phyloP scores from a whole-genome alignment of 257 asterid species.

The Ligustrum vulgare region DNA sequence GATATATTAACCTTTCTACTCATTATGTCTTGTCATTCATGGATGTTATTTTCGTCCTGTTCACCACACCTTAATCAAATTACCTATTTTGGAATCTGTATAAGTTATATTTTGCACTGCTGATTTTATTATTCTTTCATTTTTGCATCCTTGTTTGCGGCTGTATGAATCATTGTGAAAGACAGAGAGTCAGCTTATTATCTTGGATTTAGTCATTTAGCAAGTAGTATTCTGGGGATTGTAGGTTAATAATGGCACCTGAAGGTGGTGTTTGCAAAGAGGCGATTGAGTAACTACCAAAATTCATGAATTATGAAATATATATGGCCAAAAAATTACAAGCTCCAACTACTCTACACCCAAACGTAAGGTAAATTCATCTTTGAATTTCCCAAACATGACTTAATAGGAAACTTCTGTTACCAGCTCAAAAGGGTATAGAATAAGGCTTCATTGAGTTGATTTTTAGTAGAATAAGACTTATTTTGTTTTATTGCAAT shows the following conservation, averaged over 20 bases:
- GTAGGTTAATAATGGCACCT: constrained; percentile 54
- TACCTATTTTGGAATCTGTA: constrained; percentile 25
- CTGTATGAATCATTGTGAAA: constrained; percentile 20
- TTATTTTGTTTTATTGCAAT: too few relatives aligned
- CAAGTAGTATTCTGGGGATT: constrained; percentile 8
- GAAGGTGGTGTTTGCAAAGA: constrained; percentile 56
- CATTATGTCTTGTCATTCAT: constrained; percentile 43
- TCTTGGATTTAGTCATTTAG: constrained; percentile 11
- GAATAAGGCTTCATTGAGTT: too few relatives aligned
- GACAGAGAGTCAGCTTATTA: constrained; percentile 1
- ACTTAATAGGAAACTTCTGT: too few relatives aligned
- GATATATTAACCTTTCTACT: constrained; percentile 57
- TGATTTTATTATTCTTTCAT: neutral
- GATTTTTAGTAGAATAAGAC: too few relatives aligned
- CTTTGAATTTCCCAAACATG: too few relatives aligned
- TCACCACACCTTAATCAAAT: neutral
- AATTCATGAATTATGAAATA: too few relatives aligned
- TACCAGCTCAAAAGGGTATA: too few relatives aligned
- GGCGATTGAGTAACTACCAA: too few relatives aligned
- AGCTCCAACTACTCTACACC: too few relatives aligned
- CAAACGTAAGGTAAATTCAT: too few relatives aligned
- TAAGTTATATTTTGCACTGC: constrained; percentile 8
- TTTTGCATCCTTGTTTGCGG: constrained; percentile 20
- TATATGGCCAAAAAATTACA: too few relatives aligned
- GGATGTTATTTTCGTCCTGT: constrained; percentile 31